Base-by-base conservation (phyloP, 176 grass and related monocot genomes). In the Musa beccarii region DNA sequence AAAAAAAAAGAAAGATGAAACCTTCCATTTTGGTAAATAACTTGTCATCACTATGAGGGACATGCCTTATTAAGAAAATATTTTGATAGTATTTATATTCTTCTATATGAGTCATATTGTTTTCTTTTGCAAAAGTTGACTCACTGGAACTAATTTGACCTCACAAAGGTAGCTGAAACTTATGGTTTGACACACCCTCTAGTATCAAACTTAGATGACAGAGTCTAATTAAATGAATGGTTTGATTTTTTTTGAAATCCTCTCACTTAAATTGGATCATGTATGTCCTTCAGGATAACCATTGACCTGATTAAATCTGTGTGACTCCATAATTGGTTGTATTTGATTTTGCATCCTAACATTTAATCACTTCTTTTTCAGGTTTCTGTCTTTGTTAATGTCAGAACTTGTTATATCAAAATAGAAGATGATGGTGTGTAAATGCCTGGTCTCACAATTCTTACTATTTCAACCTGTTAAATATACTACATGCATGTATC, bases 391-490 rank as follows among this genome's bases (percentile, higher is more conserved):
- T 84, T 69, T 54, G 62, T 98, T 80, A 98, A 89, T 77, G 73
- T 89, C 17, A 85, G 81, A 82, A 75, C 86, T 54, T 91, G 80
- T 85, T 89, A 75, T 81, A 29, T 93, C 77, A 87, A 98, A 86
- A 86, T 98, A 71, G 83, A 88, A 89, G 94, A 93, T 79, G 88
- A 98, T 82, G 94, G 94, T 98, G 84, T 64, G 69, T 17, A 49
- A 50, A 56, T 2, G 43, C 49, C 17, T 51, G 16, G 11, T 51
- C 68, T 51, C 21, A n/a, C 1, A 51, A n/a, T 19, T 49, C 8
- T 15, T 69, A 43, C 34, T 43, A 43, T 51, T 51, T 51, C 54
- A 55, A 54, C 81, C 14, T 43, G 34, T 43, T 43, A 43, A 43
- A 6, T 43, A 43, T 43, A 6, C 19, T 10, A 52, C 22, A 10